phyloP scores from a whole-genome alignment of 495 filamentous ascomycete species.

The Podospora pseudocomata region DNA sequence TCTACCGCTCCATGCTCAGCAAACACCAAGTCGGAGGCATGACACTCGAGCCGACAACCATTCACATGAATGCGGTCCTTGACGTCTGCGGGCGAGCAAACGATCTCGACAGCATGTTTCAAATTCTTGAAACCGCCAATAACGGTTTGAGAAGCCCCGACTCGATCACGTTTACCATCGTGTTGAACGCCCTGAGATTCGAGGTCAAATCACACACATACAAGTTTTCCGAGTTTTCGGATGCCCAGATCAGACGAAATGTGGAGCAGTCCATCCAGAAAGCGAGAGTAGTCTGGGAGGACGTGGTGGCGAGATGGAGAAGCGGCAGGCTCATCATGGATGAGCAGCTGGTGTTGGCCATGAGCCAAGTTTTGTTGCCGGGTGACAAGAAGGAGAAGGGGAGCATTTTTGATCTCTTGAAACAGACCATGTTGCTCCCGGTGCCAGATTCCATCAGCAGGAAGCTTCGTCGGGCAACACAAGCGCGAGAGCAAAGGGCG shows the following conservation, averaged over 20 bases:
- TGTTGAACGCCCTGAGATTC: conserved; percentile 64
- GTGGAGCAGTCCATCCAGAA: conserved; percentile 42
- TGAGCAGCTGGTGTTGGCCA: conserved; percentile 66
- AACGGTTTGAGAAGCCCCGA: conserved; percentile 59
- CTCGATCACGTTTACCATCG: conserved; percentile 69
- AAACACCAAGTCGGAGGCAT: conserved; percentile 37
- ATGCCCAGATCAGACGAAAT: conserved; percentile 28
- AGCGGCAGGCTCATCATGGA: conserved; percentile 65
- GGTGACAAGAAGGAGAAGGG: conserved; percentile 55
- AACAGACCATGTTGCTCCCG: conserved; percentile 74
- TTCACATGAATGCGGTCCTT: conserved; percentile 83
- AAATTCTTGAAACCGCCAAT: conserved; percentile 63
- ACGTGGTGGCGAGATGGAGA: conserved; percentile 68
- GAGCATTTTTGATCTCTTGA: conserved; percentile 65
- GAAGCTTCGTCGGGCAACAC: conserved; percentile 10
- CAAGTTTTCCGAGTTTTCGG: conserved; percentile 6
- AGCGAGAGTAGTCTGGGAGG: conserved; percentile 75
- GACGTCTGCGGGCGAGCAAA: conserved; percentile 66
- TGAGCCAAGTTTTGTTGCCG: conserved; percentile 68
- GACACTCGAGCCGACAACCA: conserved; percentile 59
- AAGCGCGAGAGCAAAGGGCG: conserved; percentile 1
- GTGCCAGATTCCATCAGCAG: conserved; percentile 34
- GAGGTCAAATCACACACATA: conserved; percentile 26
- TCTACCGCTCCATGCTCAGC: conserved; percentile 68
- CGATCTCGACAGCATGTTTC: conserved; percentile 73